Evolutionary conservation across 2,329 filamentous ascomycete genomes (phyloP), one percentile per base, ranked within the genome.

Genomic region (Onygena corvina): DNA sequence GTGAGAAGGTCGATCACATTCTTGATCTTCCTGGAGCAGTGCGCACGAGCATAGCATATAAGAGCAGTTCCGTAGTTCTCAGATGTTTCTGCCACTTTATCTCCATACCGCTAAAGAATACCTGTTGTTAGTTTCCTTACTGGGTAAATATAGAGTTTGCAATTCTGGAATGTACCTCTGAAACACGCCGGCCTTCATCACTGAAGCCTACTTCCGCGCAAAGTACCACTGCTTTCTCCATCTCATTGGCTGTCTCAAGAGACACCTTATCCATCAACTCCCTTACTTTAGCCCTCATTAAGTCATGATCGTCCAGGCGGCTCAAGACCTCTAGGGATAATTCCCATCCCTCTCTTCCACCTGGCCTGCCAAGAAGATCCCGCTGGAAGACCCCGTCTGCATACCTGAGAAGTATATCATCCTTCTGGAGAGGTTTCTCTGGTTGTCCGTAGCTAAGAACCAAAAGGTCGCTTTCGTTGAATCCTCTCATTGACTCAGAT

Each of bases 41-140:
- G 88, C 2, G 88, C 85, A 9, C 93, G 79, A 20, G 90, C 84
- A 63, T 92, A 96, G 71, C 93, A 95, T 69, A 92, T 82, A 16
- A 96, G 75, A 0, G 87, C 86, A 55, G 90, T 80, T 48, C 90
- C 90, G 57, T 90, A 95, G 49, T 83, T 78, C 58, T 86, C 79
- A 0, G 84, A 83, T 35, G 79, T 77, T 52, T 80, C 75, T 8
- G 81, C 79, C 33, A 94, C 74, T 44, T 81, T 75, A 56, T 94
- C 83, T 50, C 88, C 90, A 62, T 87, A 95, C 56, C 83, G 81
- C 86, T 94, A 59, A 23, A 16, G 56, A 38, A 27, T 35, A 34
- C 11, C 21, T 14, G 48, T 48, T 30, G 35, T n/a, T 18, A n/a
- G n/a, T n/a, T n/a, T n/a, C n/a, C n/a, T n/a, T n/a, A n/a, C n/a